phyloP scores from a whole-genome alignment of 352 stramenopile species.

The Globisporangium heterothallicum region DNA sequence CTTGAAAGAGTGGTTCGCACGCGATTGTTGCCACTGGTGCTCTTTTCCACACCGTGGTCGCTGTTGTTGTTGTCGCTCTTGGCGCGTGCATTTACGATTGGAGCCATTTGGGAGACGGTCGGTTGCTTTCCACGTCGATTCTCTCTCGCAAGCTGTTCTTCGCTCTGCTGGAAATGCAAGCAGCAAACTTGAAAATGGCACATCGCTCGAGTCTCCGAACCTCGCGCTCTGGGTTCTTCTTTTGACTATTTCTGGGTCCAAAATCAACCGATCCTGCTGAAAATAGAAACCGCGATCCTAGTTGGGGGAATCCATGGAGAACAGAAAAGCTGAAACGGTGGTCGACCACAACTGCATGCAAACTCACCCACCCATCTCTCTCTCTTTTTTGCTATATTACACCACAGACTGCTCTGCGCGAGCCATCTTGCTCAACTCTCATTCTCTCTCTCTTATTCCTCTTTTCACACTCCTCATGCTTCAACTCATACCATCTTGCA shows the following conservation, averaged over 20 bases:
- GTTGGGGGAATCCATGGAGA: too few relatives aligned
- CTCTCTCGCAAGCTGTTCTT: neutral
- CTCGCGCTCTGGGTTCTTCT: neutral
- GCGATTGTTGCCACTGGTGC: conserved; percentile 6
- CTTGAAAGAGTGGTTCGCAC: conserved; percentile 10
- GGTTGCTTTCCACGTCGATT: neutral
- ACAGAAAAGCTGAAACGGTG: too few relatives aligned
- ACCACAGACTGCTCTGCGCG: neutral
- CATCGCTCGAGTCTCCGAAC: neutral
- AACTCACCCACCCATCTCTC: too few relatives aligned
- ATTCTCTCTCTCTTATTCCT: conserved; percentile 3
- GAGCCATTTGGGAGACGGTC: conserved; percentile 6
- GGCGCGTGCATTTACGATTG: conserved; percentile 9
- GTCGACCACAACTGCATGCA: too few relatives aligned
- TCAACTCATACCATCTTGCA: conserved; percentile 2
- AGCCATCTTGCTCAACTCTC: neutral
- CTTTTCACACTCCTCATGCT: neutral
- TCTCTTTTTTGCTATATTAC: too few relatives aligned
- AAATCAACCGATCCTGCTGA: neutral
- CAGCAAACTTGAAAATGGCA: neutral
- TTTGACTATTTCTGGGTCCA: neutral
- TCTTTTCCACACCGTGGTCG: neutral
- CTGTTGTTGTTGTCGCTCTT: conserved; percentile 15
- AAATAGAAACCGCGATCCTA: conserved; percentile 7
- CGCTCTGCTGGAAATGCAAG: neutral